Base-by-base conservation (phyloP, 352 stramenopile genomes). In the Phytophthora rubi region DNA sequence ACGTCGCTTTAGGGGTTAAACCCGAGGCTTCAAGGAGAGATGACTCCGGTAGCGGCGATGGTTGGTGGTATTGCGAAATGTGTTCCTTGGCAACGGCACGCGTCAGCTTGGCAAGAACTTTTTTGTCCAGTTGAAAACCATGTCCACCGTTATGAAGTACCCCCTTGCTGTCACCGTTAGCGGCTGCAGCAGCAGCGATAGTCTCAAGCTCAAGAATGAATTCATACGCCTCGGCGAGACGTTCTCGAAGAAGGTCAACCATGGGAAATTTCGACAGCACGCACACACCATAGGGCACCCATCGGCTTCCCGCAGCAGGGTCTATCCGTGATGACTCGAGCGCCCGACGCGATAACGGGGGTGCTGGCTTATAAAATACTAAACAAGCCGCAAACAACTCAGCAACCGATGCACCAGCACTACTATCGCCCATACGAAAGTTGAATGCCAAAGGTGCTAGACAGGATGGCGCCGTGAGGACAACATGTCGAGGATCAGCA, bases 231-330 rank as follows among this genome's bases (percentile, higher is more conserved):
- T 96, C 89, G 0, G 85, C 81, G 4, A 96, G 70, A 4, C 89
- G 84, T 48, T 93, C 85, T 33, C 89, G 89, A n/a, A 96, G 71
- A 16, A 93, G 63, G 70, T 93, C 85, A 6, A 94, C 79, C 23
- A 96, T 78, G 12, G 89, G 84, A 56, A 92, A 94, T 60, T 91
- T 93, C n/a, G 89, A 96, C 52, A 91, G 55, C 33, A 94, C 77
- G 39, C 86, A 94, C 9, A 96, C 82, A 42, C 89, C 89, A 44
- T 93, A 95, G 21, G 88, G 88, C 0, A 93, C 80, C 88, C 88
- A 95, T 30, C 86, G 72, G 52, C 82, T 77, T 9, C 72, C 75
- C 45, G 63, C 66, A 8, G 75, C 54, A 15, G 74, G 70, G 61
- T 91, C 79, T 15, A 95, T 67, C 10, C 77, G 79, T 1, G 79